A percentile compares a stretch with the other conserved stretches of the same genome.
phyloP scores from a whole-genome alignment of 352 stramenopile species.

The Phytophthora pseudosyringae region DNA sequence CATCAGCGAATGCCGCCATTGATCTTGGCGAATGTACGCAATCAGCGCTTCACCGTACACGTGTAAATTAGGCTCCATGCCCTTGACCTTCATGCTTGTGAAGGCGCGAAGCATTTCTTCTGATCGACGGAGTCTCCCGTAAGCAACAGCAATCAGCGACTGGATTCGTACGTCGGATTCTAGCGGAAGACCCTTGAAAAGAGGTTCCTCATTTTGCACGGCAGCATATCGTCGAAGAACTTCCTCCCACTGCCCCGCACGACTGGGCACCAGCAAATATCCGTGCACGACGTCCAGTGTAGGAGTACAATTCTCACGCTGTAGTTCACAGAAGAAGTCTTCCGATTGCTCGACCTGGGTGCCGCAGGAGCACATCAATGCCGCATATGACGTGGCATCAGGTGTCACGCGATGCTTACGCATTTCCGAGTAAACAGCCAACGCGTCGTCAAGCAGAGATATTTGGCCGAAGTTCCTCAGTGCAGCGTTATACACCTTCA shows the following conservation, averaged over 20 bases:
- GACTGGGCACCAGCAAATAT: constrained; percentile 49
- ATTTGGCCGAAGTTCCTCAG: constrained; percentile 62
- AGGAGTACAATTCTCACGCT: constrained; percentile 23
- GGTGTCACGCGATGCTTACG: constrained; percentile 37
- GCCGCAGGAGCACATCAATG: constrained; percentile 61
- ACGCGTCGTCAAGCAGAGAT: constrained; percentile 43
- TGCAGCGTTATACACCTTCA: constrained; percentile 67
- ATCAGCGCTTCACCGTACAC: constrained; percentile 77
- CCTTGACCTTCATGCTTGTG: constrained; percentile 75
- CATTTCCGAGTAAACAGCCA: constrained; percentile 58
- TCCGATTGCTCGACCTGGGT: constrained; percentile 49
- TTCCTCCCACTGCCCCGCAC: constrained; percentile 47
- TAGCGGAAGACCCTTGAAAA: constrained; percentile 37
- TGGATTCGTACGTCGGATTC: constrained; percentile 62
- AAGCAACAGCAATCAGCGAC: constrained; percentile 67
- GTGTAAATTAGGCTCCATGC: constrained; percentile 67
- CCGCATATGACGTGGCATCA: constrained; percentile 63
- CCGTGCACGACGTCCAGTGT: constrained; percentile 41
- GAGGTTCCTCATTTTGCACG: constrained; percentile 13
- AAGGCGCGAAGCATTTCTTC: constrained; percentile 73
- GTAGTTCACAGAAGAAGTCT: constrained; percentile 52
- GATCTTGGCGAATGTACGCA: constrained; percentile 65
- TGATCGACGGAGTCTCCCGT: constrained; percentile 46
- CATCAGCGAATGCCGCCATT: constrained; percentile 77
- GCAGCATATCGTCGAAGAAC: constrained; percentile 46